phyloP scores from a whole-genome alignment of 2,329 filamentous ascomycete species.

The Penicillium hesseltinei region DNA sequence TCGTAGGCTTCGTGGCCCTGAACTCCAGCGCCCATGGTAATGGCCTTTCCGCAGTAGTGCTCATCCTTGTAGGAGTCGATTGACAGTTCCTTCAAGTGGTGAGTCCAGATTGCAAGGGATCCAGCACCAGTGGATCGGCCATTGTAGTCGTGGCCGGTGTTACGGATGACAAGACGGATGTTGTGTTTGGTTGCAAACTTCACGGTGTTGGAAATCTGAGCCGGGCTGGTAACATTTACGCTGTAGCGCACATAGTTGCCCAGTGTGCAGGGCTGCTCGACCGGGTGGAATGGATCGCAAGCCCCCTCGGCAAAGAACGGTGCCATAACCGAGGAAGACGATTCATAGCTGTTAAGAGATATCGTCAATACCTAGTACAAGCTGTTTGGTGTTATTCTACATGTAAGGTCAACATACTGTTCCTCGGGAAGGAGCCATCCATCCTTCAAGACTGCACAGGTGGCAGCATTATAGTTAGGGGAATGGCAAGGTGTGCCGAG shows the following conservation, averaged over 20 bases:
- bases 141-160: constrained; percentile 42
- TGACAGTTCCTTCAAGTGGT: constrained; percentile 32
- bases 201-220: constrained; percentile 26
- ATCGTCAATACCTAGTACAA: not conserved
- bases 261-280: constrained; percentile 28
- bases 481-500: constrained; percentile 55
- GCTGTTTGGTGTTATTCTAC: not conserved
- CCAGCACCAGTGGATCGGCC: constrained; percentile 64
- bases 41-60: constrained; percentile 51
- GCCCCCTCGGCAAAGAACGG: constrained; percentile 40
- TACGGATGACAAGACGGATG: constrained; percentile 50
- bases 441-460: constrained; percentile 43
- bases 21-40: constrained; percentile 57
- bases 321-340: constrained; percentile 41
- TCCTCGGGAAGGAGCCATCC: constrained; percentile 48
- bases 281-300: constrained; percentile 44
- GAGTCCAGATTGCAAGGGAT: constrained; percentile 35
- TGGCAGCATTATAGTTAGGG: constrained; percentile 45
- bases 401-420: constrained; percentile 40
- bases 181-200: constrained; percentile 49
- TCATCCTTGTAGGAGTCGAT: constrained; percentile 35
- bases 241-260: constrained; percentile 35
- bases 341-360: constrained; percentile 56
- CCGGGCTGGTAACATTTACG: constrained; percentile 33
- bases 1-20: constrained; percentile 51